Evolutionary conservation across 345 rosid genomes (phyloP).

Genomic region (Populus deltoides): DNA sequence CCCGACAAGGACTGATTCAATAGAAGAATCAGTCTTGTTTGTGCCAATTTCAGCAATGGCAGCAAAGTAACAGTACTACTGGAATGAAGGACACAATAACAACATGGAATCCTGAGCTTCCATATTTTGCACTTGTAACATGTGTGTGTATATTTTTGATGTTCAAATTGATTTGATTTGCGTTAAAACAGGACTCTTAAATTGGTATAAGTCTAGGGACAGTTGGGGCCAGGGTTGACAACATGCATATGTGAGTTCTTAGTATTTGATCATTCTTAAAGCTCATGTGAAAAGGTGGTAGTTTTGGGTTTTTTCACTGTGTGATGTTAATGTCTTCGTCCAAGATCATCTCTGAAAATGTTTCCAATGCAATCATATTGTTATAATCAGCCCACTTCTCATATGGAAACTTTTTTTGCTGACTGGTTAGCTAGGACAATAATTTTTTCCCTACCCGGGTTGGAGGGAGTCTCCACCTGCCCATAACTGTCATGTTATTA

Average conservation of each 20-base stretch:
- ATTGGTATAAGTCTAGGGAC: background rate
- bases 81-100: too few species aligned
- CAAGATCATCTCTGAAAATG: background rate
- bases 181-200: background rate
- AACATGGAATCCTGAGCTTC: too few species aligned
- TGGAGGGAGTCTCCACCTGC: too few species aligned
- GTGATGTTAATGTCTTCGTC: background rate
- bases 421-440: background rate
- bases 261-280: background rate
- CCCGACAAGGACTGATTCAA: too few species aligned
- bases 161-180: background rate
- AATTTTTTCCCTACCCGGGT: too few species aligned
- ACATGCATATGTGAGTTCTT: background rate
- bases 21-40: too few species aligned
- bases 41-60: too few species aligned
- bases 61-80: too few species aligned
- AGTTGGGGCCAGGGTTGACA: background rate
- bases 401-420: background rate
- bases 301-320: background rate
- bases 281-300: background rate
- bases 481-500: too few species aligned
- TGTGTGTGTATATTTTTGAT: background rate
- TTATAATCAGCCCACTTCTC: too few species aligned
- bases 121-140: too few species aligned
- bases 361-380: background rate